phyloP scores from a whole-genome alignment of 1,284 basidiomycete species.

The Trametes sp. region DNA sequence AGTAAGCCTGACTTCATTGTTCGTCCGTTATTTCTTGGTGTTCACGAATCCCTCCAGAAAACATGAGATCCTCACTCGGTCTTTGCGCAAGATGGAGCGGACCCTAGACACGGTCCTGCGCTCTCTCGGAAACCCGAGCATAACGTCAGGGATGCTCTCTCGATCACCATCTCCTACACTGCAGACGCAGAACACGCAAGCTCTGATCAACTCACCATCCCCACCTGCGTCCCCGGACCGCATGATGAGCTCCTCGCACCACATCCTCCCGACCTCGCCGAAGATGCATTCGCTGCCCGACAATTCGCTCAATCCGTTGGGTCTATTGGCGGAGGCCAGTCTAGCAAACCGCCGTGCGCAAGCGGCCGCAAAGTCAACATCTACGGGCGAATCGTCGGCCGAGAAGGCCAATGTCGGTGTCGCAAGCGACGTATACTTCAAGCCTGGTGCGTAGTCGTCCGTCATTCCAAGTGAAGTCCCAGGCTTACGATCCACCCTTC shows the following conservation, averaged over 20 bases:
- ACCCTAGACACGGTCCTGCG: conserved; percentile 89
- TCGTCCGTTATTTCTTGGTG: conserved; percentile 27
- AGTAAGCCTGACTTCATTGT: conserved; percentile 55
- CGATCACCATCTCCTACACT: conserved; percentile 78
- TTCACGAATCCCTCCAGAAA: conserved; percentile 63
- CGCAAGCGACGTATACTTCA: conserved; percentile 93
- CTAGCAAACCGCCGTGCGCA: conserved; percentile 81
- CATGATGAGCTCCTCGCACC: conserved; percentile 35
- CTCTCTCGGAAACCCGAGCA: conserved; percentile 83
- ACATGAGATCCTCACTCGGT: conserved; percentile 87
- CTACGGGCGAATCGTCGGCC: conserved; percentile 24
- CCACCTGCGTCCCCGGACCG: conserved; percentile 50
- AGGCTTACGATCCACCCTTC: too few species aligned
- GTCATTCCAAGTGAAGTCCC: background rate
- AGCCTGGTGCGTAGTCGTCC: conserved; percentile 68
- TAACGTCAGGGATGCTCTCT: conserved; percentile 80
- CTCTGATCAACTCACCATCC: conserved; percentile 65
- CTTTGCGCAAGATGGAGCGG: conserved; percentile 92
- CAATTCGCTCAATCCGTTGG: conserved; percentile 89
- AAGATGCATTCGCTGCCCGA: conserved; percentile 91
- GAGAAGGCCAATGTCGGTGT: conserved; percentile 68
- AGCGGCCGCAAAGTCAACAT: conserved; percentile 36
- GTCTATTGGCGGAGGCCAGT: conserved; percentile 90
- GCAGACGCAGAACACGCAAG: conserved; percentile 63
- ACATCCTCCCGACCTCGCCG: conserved; percentile 58